Evolutionary conservation across 192 early-diverging fungal species (phyloP), one percentile per base, ranked within the genome.

Genomic region (Obelidium mucronatum): DNA sequence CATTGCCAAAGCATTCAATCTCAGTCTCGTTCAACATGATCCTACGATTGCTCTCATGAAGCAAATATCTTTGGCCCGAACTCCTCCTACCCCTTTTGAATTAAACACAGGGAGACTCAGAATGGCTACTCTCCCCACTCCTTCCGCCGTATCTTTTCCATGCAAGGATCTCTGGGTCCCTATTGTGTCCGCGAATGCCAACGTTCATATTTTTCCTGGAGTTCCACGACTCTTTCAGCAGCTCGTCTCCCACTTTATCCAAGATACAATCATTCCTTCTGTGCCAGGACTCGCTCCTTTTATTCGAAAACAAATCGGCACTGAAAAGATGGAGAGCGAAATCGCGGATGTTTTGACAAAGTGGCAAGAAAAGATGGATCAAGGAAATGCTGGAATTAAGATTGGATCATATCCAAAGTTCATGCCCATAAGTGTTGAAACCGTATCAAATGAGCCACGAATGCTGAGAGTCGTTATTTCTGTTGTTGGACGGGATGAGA

Each of bases 201-300:
- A 92, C 69, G 84, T 93, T 40, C 87, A 89, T 67, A 81, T 93
- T 37, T 79, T 94, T 24, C 93, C 93, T 0, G 92, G 92, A 0
- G 81, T 94, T 31, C 92, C 93, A 24, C 71, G 79, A 44, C 76
- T 94, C 40, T 94, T 93, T 77, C 78, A 85, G 75, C 37, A 81
- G 69, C 68, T 83, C 4, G 34, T 85, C 6, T 35, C 75, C 2
- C 74, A 44, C 35, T 78, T 82, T 26, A 28, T 76, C 1, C 52
- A 80, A 22, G 64, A 80, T 30, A n/a, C 26, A 1, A 26, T 83
- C 79, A 37, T 70, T 80, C 58, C 73, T 79, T 22, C 56, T 64
- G 63, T 55, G 22, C 56, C 40, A 2, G 73, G 73, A 5, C 22
- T 74, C 2, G 40, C 39, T 28, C 39, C 70, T 17, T 90, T 77